Conservation (phyloP, 257 asterid species). For the Gardenia jasminoides region DNA sequence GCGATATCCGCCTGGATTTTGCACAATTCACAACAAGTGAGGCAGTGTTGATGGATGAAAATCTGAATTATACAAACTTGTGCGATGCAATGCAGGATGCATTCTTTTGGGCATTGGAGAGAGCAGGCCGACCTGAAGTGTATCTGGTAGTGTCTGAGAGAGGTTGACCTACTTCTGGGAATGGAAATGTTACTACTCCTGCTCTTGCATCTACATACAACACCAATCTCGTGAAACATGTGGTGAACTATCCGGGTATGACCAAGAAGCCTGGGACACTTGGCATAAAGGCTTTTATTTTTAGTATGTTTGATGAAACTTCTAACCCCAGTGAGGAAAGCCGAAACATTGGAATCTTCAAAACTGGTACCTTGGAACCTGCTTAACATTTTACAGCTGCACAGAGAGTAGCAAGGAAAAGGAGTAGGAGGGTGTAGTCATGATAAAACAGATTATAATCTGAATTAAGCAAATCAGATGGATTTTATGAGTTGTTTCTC, state of each 20-base stretch:
- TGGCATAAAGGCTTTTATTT: conserved; percentile 15
- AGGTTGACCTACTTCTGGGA: conserved; percentile 35
- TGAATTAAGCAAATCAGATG: too few species aligned
- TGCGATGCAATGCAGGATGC: conserved; percentile 45
- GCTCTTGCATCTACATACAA: conserved; percentile 16
- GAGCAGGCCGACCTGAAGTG: conserved; percentile 21
- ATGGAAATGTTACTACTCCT: conserved; percentile 10
- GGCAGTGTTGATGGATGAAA: not conserved
- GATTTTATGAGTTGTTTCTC: too few species aligned
- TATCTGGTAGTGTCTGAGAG: conserved; percentile 30
- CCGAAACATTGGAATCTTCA: not conserved
- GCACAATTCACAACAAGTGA: conserved; percentile 26
- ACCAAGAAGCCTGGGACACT: conserved; percentile 10
- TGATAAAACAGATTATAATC: too few species aligned
- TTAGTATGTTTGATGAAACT: conserved; percentile 24
- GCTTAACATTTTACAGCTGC: not conserved
- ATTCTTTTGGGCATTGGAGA: conserved; percentile 33
- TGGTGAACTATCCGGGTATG: not conserved
- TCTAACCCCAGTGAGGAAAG: not conserved
- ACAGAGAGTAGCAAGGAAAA: not conserved
- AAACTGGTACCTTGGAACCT: not conserved
- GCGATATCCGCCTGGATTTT: conserved; percentile 8
- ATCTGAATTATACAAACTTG: conserved; percentile 27
- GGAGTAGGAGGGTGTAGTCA: not conserved
- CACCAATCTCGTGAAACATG: conserved; percentile 3